Evolutionary conservation across 495 filamentous ascomycete species (phyloP).

Genomic region (Xylaria curta): DNA sequence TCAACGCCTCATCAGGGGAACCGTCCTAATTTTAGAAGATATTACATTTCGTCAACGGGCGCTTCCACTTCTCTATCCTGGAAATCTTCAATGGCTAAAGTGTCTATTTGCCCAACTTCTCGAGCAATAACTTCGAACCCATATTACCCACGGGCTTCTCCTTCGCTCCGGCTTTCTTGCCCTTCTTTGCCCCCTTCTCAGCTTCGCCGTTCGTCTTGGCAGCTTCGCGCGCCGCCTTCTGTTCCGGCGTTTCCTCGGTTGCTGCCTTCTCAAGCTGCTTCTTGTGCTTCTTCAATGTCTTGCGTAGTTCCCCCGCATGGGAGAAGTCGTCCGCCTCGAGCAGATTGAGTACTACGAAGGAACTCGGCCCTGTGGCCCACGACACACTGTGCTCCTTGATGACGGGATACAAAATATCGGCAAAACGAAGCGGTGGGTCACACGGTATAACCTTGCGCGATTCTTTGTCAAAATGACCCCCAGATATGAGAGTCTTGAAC

Average conservation of each 20-base stretch:
- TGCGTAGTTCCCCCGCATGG: constrained; percentile 66
- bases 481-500: constrained; percentile 86
- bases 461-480: constrained; percentile 78
- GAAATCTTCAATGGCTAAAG: not conserved
- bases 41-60: not conserved
- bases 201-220: constrained; percentile 36
- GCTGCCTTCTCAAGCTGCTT: constrained; percentile 57
- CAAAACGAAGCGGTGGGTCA: constrained; percentile 81
- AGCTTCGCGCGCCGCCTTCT: constrained; percentile 45
- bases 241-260: constrained; percentile 48
- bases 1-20: not conserved
- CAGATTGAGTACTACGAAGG: constrained; percentile 81
- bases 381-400: constrained; percentile 74
- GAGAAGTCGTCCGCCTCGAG: constrained; percentile 80
- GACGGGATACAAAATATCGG: constrained; percentile 74
- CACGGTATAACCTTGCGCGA: constrained; percentile 70
- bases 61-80: constrained; percentile 17
- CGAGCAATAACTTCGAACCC: constrained; percentile 61
- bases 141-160: constrained; percentile 55
- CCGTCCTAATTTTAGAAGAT: not conserved
- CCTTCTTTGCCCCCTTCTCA: constrained; percentile 42
- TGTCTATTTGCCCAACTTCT: constrained; percentile 42
- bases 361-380: constrained; percentile 87
- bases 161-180: constrained; percentile 47
- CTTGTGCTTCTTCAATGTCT: constrained; percentile 66